A percentile compares a stretch with the other conserved stretches of the same genome.
phyloP scores from a whole-genome alignment of 2,329 filamentous ascomycete genomes.

The Parafenestella ontariensis region DNA sequence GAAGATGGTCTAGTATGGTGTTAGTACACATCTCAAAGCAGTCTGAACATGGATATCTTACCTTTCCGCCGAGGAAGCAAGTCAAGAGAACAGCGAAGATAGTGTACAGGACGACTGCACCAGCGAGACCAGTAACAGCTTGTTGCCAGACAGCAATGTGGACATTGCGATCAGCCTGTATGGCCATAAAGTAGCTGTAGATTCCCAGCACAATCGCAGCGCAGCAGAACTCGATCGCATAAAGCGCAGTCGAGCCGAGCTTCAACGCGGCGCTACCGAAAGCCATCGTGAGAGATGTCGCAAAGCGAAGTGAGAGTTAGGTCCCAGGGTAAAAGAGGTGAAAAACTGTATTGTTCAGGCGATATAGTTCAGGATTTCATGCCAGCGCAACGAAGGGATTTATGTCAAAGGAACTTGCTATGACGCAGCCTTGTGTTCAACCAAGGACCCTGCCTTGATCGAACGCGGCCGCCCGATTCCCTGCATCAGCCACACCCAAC shows the following conservation, averaged over 20 bases:
- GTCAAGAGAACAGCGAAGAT: constrained; percentile 75
- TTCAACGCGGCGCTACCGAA: constrained; percentile 70
- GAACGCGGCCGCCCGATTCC: neutral
- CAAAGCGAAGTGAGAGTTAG: neutral
- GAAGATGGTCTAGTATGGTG: constrained; percentile 58
- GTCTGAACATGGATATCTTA: constrained; percentile 34
- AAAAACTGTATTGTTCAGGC: neutral
- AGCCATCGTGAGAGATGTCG: constrained; percentile 58
- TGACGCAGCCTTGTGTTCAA: neutral
- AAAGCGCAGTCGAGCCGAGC: constrained; percentile 72
- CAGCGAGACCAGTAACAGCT: constrained; percentile 76
- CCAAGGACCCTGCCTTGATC: neutral
- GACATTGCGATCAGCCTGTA: constrained; percentile 70
- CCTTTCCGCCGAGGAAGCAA: constrained; percentile 77
- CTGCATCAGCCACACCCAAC: neutral
- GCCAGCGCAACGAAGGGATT: neutral
- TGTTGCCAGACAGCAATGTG: constrained; percentile 70
- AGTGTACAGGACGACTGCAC: constrained; percentile 76
- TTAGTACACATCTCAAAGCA: neutral
- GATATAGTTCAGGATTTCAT: neutral
- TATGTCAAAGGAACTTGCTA: neutral
- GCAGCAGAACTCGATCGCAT: constrained; percentile 75
- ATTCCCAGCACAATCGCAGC: constrained; percentile 77
- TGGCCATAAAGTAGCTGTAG: constrained; percentile 81
- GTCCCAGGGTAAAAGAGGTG: neutral